phyloP scores from a whole-genome alignment of 371 early-diverging fungal genomes.

The Rhizopus sp. region DNA sequence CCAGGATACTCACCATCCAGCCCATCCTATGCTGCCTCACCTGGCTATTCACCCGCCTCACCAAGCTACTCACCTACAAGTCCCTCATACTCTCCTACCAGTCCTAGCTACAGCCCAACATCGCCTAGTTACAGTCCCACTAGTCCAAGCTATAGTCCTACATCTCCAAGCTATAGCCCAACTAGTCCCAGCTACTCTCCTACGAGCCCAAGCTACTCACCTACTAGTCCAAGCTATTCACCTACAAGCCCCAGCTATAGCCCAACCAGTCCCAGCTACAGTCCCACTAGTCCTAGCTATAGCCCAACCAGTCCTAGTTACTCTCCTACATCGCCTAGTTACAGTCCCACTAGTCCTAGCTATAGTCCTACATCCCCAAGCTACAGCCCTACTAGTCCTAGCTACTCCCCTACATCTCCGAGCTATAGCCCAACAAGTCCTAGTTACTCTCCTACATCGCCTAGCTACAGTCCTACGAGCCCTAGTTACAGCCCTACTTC shows the following conservation, averaged over 20 bases:
- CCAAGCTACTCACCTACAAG: constrained; percentile 70
- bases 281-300: constrained; percentile 62
- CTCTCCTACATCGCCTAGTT: constrained; percentile 66
- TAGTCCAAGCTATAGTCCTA: constrained; percentile 69
- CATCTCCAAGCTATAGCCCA: constrained; percentile 80
- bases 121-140: constrained; percentile 70
- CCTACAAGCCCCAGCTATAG: constrained; percentile 66
- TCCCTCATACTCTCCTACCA: constrained; percentile 64
- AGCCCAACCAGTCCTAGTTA: too few species aligned
- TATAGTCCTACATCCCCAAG: constrained; percentile 79
- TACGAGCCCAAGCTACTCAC: constrained; percentile 73
- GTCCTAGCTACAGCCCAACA: constrained; percentile 66
- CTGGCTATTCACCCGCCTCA: constrained; percentile 77
- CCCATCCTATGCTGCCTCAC: constrained; percentile 68
- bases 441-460: constrained; percentile 50
- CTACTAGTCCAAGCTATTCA: constrained; percentile 77
- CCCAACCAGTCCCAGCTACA: constrained; percentile 56
- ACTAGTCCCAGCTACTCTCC: constrained; percentile 77
- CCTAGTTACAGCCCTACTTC: constrained; percentile 63
- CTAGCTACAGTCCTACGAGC: constrained; percentile 59
- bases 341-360: constrained; percentile 67
- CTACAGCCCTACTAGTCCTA: constrained; percentile 76
- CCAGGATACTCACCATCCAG: constrained; percentile 78
- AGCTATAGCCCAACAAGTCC: constrained; percentile 76
- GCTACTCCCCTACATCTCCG: constrained; percentile 74